Percentiles rank a stretch among this genome's conserved stretches.
Evolutionary conservation across 2,329 filamentous ascomycete species (phyloP).

Genomic region (Rachicladosporium sp.): DNA sequence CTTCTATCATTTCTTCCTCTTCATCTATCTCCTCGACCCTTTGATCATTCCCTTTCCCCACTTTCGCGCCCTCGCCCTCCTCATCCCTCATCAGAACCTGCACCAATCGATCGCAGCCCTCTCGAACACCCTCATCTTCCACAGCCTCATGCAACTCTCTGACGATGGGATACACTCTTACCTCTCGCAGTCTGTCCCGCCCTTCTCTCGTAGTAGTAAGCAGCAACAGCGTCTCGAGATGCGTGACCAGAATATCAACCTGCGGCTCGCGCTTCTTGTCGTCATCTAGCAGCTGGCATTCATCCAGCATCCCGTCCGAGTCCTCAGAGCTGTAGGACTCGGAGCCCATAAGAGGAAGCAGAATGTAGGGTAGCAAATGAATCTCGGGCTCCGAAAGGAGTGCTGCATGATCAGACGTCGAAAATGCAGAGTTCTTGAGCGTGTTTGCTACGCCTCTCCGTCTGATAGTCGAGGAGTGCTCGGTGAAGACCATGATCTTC

Average conservation of each 20-base stretch:
- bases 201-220: slow-evolving; percentile 67
- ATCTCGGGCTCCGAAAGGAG: slow-evolving; percentile 46
- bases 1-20: slow-evolving; percentile 31
- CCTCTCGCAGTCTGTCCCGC: slow-evolving; percentile 58
- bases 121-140: slow-evolving; percentile 65
- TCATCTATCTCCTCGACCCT: slow-evolving; percentile 20
- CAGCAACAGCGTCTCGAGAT: slow-evolving; percentile 77
- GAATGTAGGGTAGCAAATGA: slow-evolving; percentile 78
- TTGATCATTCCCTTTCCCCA: slow-evolving; percentile 28
- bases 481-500: slow-evolving; percentile 89
- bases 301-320: slow-evolving; percentile 71
- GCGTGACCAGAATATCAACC: slow-evolving; percentile 63
- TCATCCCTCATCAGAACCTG: slow-evolving; percentile 80
- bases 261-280: slow-evolving; percentile 81
- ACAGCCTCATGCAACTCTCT: slow-evolving; percentile 72
- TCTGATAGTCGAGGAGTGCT: slow-evolving; percentile 70
- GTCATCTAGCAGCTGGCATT: slow-evolving; percentile 76
- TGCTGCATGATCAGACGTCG: slow-evolving; percentile 54
- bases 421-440: slow-evolving; percentile 88
- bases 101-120: slow-evolving; percentile 79
- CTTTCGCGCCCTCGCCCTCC: slow-evolving; percentile 41
- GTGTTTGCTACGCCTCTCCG: slow-evolving; percentile 90
- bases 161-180: slow-evolving; percentile 81
- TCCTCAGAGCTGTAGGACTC: slow-evolving; percentile 88
- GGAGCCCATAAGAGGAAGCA: slow-evolving; percentile 75